These are phyloP conservation scores for Ogataea pini DNA, from an alignment of 805 yeast genomes.

Conservation along the genomic window DNA sequence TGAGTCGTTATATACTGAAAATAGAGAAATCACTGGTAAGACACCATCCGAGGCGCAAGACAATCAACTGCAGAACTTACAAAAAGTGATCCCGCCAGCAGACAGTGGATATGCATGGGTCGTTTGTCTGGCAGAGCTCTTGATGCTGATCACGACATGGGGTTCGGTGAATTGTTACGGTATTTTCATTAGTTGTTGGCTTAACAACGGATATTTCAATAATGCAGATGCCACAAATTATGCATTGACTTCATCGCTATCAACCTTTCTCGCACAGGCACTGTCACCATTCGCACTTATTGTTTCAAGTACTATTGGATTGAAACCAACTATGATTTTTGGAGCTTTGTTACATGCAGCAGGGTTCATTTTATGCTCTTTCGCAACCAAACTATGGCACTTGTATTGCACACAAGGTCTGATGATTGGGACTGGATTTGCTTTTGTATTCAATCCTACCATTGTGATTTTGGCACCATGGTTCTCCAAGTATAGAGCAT, in stretches of 20 bases:
- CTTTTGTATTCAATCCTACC: conserved; percentile 52
- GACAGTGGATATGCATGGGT: conserved; percentile 68
- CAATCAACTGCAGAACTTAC: conserved; percentile 3
- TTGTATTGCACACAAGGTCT: conserved; percentile 55
- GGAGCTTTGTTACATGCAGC: conserved; percentile 46
- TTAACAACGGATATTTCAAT: conserved; percentile 46
- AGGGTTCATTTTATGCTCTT: conserved; percentile 55
- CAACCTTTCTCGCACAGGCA: conserved; percentile 23
- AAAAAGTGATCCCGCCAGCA: conserved; percentile 39
- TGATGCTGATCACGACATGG: conserved; percentile 56
- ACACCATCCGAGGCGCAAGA: conserved; percentile 7
- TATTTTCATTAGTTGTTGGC: conserved; percentile 54
- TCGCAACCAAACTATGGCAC: conserved; percentile 50
- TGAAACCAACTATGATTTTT: conserved; percentile 25
- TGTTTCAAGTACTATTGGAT: conserved; percentile 20
- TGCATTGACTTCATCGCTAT: conserved; percentile 57
- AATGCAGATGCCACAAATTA: conserved; percentile 58
- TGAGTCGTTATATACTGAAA: not conserved
- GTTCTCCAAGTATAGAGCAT: conserved; percentile 50
- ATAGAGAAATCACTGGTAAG: conserved; percentile 8
- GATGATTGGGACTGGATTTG: conserved; percentile 51
- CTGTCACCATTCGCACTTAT: conserved; percentile 27
- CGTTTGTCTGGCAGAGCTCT: conserved; percentile 40
- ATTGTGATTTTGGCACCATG: conserved; percentile 52
- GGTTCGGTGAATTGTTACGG: conserved; percentile 65